Percentiles rank a stretch among this genome's conserved stretches.
Evolutionary conservation across 208 protist genomes (phyloP).

Genomic region (Kentomonas sorsogonicus): DNA sequence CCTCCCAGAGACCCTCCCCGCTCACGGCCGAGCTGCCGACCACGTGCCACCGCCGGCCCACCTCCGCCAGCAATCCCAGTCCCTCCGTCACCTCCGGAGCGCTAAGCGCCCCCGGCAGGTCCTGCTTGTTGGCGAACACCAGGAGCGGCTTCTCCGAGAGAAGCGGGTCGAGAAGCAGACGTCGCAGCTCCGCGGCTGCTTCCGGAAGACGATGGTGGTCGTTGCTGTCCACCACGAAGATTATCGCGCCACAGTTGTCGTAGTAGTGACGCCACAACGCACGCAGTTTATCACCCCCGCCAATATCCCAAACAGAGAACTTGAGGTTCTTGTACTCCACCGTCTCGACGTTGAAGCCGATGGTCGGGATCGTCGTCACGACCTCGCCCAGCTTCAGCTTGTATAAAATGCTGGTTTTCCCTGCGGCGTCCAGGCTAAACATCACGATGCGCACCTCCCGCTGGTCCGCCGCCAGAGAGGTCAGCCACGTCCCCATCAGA

Average conservation of each 20-base stretch:
- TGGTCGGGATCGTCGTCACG: slow-evolving; percentile 96
- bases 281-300: slow-evolving; percentile 95
- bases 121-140: slow-evolving; percentile 99
- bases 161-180: slow-evolving; percentile 96
- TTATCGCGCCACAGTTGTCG: slow-evolving; percentile 95
- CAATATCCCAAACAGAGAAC: slow-evolving; percentile 96
- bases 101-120: slow-evolving; percentile 97
- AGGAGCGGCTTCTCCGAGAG: slow-evolving; percentile 94
- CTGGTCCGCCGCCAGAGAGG: no score
- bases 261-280: slow-evolving; percentile 97
- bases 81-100: slow-evolving; percentile 95
- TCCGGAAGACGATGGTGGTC: slow-evolving; percentile 91
- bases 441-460: no score
- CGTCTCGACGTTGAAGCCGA: slow-evolving; percentile 97
- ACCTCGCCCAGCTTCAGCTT: slow-evolving; percentile 97
- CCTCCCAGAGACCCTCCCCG: slow-evolving; percentile 90
- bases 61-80: slow-evolving; percentile 91
- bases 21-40: slow-evolving; percentile 89
- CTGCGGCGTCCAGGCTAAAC: slow-evolving; percentile 96
- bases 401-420: slow-evolving; percentile 98
- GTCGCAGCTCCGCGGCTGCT: slow-evolving; percentile 92
- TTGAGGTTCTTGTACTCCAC: slow-evolving; percentile 96
- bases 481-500: no score
- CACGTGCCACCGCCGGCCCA: slow-evolving; percentile 92
- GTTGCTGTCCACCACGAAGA: slow-evolving; percentile 97